phyloP scores from a whole-genome alignment of 257 asterid genomes.

The Solanum habrochaites region DNA sequence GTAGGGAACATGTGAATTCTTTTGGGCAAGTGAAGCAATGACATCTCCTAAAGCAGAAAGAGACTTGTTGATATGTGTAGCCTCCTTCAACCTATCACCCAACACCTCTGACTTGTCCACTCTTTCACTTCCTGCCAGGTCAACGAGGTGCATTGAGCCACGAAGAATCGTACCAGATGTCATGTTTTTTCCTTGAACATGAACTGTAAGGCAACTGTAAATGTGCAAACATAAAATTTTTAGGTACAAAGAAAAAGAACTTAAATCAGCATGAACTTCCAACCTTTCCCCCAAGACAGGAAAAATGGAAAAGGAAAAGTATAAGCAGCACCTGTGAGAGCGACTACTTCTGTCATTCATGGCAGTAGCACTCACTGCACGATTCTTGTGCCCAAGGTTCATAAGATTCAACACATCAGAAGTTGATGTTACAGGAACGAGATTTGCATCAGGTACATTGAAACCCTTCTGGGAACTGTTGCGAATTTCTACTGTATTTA shows the following conservation, averaged over 20 bases:
- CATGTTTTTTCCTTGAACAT: slow-evolving; percentile 73
- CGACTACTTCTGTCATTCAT: slow-evolving; percentile 72
- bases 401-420: slow-evolving; percentile 62
- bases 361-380: slow-evolving; percentile 67
- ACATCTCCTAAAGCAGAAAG: slow-evolving; percentile 88
- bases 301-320: neutral
- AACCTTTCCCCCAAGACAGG: neutral
- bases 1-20: slow-evolving; percentile 67
- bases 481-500: slow-evolving; percentile 52
- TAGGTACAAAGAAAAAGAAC: neutral
- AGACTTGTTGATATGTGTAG: slow-evolving; percentile 67
- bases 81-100: slow-evolving; percentile 71
- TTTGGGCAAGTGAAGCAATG: slow-evolving; percentile 70
- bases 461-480: slow-evolving; percentile 49
- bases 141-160: slow-evolving; percentile 86
- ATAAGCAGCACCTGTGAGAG: slow-evolving; percentile 60
- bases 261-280: neutral
- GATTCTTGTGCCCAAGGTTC: slow-evolving; percentile 73
- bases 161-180: slow-evolving; percentile 48
- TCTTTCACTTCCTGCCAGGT: slow-evolving; percentile 91
- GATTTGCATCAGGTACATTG: slow-evolving; percentile 59
- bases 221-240: neutral
- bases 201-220: slow-evolving; percentile 79
- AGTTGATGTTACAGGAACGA: slow-evolving; percentile 51
- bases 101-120: slow-evolving; percentile 57